phyloP scores from a whole-genome alignment of 2,329 filamentous ascomycete genomes.

The Zymoseptoria tritici region DNA sequence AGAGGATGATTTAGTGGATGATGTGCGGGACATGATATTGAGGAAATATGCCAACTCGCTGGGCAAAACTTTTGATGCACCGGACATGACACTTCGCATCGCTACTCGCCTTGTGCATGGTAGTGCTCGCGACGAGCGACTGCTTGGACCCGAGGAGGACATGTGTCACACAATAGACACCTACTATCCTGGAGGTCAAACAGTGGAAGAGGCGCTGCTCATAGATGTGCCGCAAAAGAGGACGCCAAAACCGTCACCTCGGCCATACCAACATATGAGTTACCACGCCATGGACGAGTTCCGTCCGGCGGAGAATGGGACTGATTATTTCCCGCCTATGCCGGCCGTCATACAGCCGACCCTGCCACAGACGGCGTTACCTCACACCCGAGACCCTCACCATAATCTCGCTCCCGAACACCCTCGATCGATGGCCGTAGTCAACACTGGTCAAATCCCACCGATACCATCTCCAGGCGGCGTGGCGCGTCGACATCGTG shows the following conservation, averaged over 20 bases:
- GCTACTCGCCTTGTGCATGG: conserved; percentile 47
- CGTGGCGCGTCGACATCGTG: conserved; percentile 36
- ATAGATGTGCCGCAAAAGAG: conserved; percentile 76
- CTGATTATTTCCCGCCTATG: conserved; percentile 79
- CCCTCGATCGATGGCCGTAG: conserved; percentile 66
- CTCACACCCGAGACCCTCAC: conserved; percentile 28
- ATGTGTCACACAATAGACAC: conserved; percentile 70
- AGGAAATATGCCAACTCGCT: conserved; percentile 91
- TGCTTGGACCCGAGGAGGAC: conserved; percentile 77
- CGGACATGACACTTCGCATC: conserved; percentile 77
- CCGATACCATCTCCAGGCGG: conserved; percentile 76
- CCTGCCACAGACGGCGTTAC: conserved; percentile 29
- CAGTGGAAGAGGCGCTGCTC: conserved; percentile 77
- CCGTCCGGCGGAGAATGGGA: conserved; percentile 59
- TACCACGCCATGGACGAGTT: conserved; percentile 56
- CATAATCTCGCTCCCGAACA: conserved; percentile 35
- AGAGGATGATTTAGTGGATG: conserved; percentile 88
- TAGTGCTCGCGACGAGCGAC: conserved; percentile 48
- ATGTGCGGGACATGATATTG: conserved; percentile 85
- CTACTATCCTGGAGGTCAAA: conserved; percentile 81
- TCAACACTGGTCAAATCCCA: conserved; percentile 73
- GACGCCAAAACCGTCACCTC: conserved; percentile 74
- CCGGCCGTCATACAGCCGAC: conserved; percentile 40
- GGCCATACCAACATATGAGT: conserved; percentile 41
- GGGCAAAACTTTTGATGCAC: conserved; percentile 79